phyloP scores from a whole-genome alignment of 2,329 filamentous ascomycete genomes.

The Nannizziopsis barbatae region DNA sequence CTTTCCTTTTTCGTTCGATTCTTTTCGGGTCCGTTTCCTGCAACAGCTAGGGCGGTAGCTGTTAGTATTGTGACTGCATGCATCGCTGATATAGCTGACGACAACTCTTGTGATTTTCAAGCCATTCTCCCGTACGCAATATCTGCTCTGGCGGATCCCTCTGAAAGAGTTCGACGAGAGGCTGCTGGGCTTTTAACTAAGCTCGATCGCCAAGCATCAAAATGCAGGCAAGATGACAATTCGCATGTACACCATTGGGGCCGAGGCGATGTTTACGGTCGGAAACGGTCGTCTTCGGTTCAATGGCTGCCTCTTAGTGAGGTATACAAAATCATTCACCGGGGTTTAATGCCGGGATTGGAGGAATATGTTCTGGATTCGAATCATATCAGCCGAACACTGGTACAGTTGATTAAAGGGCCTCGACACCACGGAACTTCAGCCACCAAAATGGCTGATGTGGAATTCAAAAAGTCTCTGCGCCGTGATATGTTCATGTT shows the following conservation, averaged over 20 bases:
- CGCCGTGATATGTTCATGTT: constrained; percentile 58
- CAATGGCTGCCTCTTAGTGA: constrained; percentile 51
- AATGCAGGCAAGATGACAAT: constrained; percentile 34
- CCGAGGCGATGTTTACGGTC: constrained; percentile 53
- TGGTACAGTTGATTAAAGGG: constrained; percentile 52
- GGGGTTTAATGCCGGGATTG: constrained; percentile 59
- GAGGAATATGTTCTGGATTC: constrained; percentile 80
- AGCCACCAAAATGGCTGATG: constrained; percentile 29
- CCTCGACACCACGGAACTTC: constrained; percentile 16
- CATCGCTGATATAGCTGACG: constrained; percentile 41
- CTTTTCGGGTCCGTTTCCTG: constrained; percentile 61
- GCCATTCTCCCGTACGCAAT: constrained; percentile 72
- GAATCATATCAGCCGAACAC: constrained; percentile 53
- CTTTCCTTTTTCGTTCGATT: constrained; percentile 65
- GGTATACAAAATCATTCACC: constrained; percentile 50
- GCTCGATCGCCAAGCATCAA: constrained; percentile 43
- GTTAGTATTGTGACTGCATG: constrained; percentile 52
- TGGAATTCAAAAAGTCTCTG: constrained; percentile 51
- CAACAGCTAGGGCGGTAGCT: constrained; percentile 56
- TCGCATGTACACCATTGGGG: constrained; percentile 44
- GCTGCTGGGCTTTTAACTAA: constrained; percentile 56
- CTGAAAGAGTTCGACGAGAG: constrained; percentile 63
- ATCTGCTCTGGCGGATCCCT: constrained; percentile 61
- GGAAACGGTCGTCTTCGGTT: constrained; percentile 38
- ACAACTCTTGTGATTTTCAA: constrained; percentile 54